A percentile compares a stretch with the other conserved stretches of the same genome.
phyloP scores from a whole-genome alignment of 768 basidiomycete genomes.

The Wakefieldia striispora region DNA sequence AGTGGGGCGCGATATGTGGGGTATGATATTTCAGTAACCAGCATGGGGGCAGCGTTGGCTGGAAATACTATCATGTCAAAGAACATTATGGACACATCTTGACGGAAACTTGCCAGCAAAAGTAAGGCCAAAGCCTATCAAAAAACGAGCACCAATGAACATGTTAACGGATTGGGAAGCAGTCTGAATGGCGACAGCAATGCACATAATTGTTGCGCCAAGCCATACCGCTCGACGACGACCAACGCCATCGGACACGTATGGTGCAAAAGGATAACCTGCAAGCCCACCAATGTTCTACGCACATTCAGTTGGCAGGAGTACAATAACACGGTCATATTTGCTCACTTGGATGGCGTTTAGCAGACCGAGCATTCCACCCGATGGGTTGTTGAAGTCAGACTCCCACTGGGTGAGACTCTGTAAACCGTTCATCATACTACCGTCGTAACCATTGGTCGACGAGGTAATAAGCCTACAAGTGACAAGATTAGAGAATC shows the following conservation, averaged over 20 bases:
- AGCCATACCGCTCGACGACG: slow-evolving; percentile 64
- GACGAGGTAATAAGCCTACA: slow-evolving; percentile 70
- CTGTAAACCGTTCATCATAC: slow-evolving; percentile 81
- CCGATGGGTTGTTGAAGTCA: slow-evolving; percentile 59
- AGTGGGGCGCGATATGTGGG: slow-evolving; percentile 78
- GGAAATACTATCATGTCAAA: slow-evolving; percentile 5
- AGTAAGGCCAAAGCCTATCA: slow-evolving; percentile 74
- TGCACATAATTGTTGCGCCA: slow-evolving; percentile 69
- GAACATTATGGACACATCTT: neutral
- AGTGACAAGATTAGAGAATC: slow-evolving; percentile 1
- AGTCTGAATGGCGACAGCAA: slow-evolving; percentile 66
- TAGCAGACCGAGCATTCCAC: slow-evolving; percentile 60
- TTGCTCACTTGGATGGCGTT: slow-evolving; percentile 66
- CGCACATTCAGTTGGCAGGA: neutral
- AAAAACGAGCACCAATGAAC: slow-evolving; percentile 81
- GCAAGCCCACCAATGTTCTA: slow-evolving; percentile 71
- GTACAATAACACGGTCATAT: neutral
- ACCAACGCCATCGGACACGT: slow-evolving; percentile 69
- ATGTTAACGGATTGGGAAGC: slow-evolving; percentile 70
- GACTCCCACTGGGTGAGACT: slow-evolving; percentile 58
- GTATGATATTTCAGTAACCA: slow-evolving; percentile 85
- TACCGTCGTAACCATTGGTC: slow-evolving; percentile 74
- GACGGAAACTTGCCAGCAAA: slow-evolving; percentile 49
- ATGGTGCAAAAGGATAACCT: slow-evolving; percentile 69
- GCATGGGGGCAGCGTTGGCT: slow-evolving; percentile 75